Evolutionary conservation across 2,329 filamentous ascomycete genomes (phyloP).

Genomic region (Sarocladium brachiariae): DNA sequence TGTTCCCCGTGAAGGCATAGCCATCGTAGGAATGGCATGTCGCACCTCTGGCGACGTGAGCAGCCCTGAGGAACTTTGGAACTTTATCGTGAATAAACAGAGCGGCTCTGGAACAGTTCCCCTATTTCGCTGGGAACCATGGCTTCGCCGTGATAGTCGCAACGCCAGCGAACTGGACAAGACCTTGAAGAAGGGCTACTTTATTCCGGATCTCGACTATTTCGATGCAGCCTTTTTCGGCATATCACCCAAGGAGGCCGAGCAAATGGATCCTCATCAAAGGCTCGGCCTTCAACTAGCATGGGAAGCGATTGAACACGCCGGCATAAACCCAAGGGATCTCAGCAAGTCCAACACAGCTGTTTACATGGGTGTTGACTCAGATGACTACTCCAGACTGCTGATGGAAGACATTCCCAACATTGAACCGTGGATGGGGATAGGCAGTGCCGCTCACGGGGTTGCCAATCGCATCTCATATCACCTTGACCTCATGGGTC

Average conservation of each 20-base stretch:
- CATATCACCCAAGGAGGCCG: constrained; percentile 3
- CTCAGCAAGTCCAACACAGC: constrained; percentile 31
- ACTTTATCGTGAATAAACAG: too few species aligned
- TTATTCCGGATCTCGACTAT: not conserved
- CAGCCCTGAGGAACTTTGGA: too few species aligned
- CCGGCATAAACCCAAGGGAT: constrained; percentile 36
- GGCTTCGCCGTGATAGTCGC: too few species aligned
- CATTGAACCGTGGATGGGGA: too few species aligned
- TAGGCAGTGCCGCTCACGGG: constrained; percentile 25
- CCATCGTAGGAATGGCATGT: too few species aligned
- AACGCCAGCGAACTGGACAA: too few species aligned
- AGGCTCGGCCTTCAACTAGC: constrained; percentile 43
- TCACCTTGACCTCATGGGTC: constrained; percentile 37
- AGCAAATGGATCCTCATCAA: constrained; percentile 38
- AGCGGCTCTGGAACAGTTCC: too few species aligned
- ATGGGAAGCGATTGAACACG: constrained; percentile 45
- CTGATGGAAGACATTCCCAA: not conserved
- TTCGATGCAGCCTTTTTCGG: constrained; percentile 5
- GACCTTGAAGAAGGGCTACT: not conserved
- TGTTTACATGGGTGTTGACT: not conserved
- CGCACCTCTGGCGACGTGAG: too few species aligned
- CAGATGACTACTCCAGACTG: not conserved
- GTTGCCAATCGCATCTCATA: constrained; percentile 40
- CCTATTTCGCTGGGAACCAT: too few species aligned
- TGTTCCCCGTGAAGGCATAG: too few species aligned